These are phyloP conservation scores for Termitomyces eurrhizus DNA, from an alignment of 768 basidiomycete genomes.

Conservation along the genomic window DNA sequence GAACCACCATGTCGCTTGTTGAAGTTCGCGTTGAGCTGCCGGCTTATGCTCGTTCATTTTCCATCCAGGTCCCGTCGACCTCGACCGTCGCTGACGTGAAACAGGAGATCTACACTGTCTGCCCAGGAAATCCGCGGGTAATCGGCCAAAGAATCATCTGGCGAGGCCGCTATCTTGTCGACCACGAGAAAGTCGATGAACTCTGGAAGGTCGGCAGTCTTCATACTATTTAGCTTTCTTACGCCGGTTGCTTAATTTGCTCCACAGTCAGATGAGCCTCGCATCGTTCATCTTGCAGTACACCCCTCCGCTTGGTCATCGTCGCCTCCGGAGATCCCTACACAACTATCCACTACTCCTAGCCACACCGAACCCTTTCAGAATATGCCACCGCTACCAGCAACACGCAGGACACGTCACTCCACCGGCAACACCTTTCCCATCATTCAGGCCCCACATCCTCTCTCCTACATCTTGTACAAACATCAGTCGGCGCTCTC, in stretches of 20 bases:
- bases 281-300: slow-evolving; percentile 73
- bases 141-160: slow-evolving; percentile 78
- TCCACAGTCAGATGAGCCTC: slow-evolving; percentile 52
- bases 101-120: slow-evolving; percentile 54
- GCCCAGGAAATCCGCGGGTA: slow-evolving; percentile 59
- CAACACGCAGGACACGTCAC: slow-evolving; percentile 2
- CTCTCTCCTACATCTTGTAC: slow-evolving; percentile 33
- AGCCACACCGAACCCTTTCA: slow-evolving; percentile 4
- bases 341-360: slow-evolving; percentile 9
- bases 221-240: slow-evolving; percentile 10
- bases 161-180: slow-evolving; percentile 62
- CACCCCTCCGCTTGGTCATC: slow-evolving; percentile 73
- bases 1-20: slow-evolving; percentile 35
- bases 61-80: slow-evolving; percentile 41
- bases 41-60: slow-evolving; percentile 67
- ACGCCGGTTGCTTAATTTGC: slow-evolving; percentile 10
- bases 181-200: slow-evolving; percentile 60
- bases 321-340: slow-evolving; percentile 38
- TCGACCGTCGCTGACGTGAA: slow-evolving; percentile 64
- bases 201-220: slow-evolving; percentile 61
- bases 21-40: slow-evolving; percentile 71
- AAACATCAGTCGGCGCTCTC: slow-evolving; percentile 43
- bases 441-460: slow-evolving; percentile 9
- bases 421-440: neutral
- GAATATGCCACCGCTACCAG: slow-evolving; percentile 5